Evolutionary conservation across 2,329 filamentous ascomycete genomes (phyloP), one percentile per base, ranked within the genome.

Genomic region (Cladosporium colombiae): DNA sequence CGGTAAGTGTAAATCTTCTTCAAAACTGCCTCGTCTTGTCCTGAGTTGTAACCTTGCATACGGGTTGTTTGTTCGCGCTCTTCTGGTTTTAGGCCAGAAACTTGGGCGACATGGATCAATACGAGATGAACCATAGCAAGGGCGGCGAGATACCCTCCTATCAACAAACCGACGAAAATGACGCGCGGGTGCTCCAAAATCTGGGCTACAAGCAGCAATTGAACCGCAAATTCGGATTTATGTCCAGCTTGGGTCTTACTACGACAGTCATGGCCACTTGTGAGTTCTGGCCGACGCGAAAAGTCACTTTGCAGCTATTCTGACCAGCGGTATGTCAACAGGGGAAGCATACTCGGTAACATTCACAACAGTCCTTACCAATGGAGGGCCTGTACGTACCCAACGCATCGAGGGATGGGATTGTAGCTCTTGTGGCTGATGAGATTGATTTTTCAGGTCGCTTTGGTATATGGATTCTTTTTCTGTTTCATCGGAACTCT

Each of bases 231-330:
- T 57, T 57, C 21, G 31, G 53, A 16, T 21, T 57, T 4, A 23
- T 35, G 53, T 57, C 53, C 21, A 57, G 31, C 31, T 37, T 57
- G 21, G 53, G 53, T 3, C n/a, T 57, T 18, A 57, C 53, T 8
- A 57, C 53, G 3, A 57, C 53, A 6, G 53, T 57, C n/a, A 57
- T 57, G 53, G 53, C 53, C 11, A 57, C 53, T 5, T 57, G 53
- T 52, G 49, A 52, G 49, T 29, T 29, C 27, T 29, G 27, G 27
- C 27, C 4, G 27, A 29, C 27, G 6, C 4, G 4, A 6, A 29
- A 27, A 27, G 3, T 27, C 5, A 29, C 6, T 4, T 49, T 25
- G 1, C 1, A n/a, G 16, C 18, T 44, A 29, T 29, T 29, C 27
- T 29, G 27, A 29, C 27, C 27, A 29, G 27, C 27, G 27, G 27